phyloP scores from a whole-genome alignment of 2,329 filamentous ascomycete species.

The Talaromyces marneffei region DNA sequence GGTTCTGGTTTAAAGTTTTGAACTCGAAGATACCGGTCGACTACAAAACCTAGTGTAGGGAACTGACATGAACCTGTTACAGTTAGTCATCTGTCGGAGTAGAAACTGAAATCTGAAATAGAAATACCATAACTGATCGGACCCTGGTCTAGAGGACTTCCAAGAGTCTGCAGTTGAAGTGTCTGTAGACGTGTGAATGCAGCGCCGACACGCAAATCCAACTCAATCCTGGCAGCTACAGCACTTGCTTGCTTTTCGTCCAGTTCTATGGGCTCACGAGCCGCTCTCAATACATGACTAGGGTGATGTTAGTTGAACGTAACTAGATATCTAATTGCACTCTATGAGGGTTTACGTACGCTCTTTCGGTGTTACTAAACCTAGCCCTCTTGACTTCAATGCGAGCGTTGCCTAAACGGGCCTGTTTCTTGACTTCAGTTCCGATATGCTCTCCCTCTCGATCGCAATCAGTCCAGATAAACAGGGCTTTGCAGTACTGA shows the following conservation, averaged over 20 bases:
- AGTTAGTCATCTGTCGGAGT: constrained; percentile 13
- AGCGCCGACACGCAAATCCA: constrained; percentile 86
- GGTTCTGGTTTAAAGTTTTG: constrained; percentile 86
- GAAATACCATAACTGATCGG: constrained; percentile 72
- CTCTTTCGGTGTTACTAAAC: constrained; percentile 94
- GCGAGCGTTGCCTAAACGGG: constrained; percentile 63
- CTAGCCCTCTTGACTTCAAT: constrained; percentile 78
- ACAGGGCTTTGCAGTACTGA: constrained; percentile 63
- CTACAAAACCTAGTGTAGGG: constrained; percentile 91
- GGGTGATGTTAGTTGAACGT: constrained; percentile 13
- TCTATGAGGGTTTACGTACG: constrained; percentile 49
- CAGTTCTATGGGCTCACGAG: constrained; percentile 66
- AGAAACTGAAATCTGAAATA: neutral
- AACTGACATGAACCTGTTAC: constrained; percentile 80
- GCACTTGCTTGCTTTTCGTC: constrained; percentile 84
- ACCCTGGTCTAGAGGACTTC: constrained; percentile 58
- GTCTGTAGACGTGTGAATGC: constrained; percentile 89
- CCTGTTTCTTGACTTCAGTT: constrained; percentile 78
- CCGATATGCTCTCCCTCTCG: constrained; percentile 96
- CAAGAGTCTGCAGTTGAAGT: constrained; percentile 65
- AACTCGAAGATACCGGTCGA: constrained; percentile 90
- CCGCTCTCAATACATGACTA: constrained; percentile 81
- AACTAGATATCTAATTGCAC: too few species aligned
- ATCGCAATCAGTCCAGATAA: constrained; percentile 99
- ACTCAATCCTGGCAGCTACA: constrained; percentile 80